Evolutionary conservation across 208 protist genomes (phyloP).

Genomic region (Histomonas meleagridis): DNA sequence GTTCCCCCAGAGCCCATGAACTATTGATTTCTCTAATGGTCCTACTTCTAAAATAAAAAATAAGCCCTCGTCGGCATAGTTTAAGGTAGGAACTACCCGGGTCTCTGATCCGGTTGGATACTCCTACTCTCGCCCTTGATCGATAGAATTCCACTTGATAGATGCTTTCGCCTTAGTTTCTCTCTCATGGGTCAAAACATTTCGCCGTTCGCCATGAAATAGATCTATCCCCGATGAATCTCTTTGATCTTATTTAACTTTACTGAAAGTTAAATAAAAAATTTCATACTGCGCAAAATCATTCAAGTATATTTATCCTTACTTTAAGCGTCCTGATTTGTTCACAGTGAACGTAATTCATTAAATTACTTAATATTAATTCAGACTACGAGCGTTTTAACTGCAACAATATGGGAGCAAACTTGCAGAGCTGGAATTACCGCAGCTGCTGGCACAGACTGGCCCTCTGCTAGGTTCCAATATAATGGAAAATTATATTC

Average conservation of each 20-base stretch:
- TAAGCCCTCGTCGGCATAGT: conserved; percentile 61
- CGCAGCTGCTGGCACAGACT: conserved; percentile 43
- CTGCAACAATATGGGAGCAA: conserved; percentile 42
- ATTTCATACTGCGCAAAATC: not conserved
- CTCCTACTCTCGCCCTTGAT: conserved; percentile 69
- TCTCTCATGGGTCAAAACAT: conserved; percentile 63
- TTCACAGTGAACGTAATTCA: not conserved
- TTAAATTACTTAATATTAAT: not conserved
- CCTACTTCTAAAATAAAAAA: conserved; percentile 36
- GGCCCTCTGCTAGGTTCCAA: conserved; percentile 26
- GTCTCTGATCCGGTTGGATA: conserved; percentile 68
- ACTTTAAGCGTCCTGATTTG: not conserved
- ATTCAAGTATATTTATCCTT: not conserved
- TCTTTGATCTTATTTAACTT: not conserved
- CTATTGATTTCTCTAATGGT: conserved; percentile 61
- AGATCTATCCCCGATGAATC: conserved; percentile 50
- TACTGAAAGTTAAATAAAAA: no score
- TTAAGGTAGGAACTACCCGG: conserved; percentile 66
- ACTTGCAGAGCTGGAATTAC: conserved; percentile 45
- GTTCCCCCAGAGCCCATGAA: conserved; percentile 62
- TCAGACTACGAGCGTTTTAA: conserved; percentile 40
- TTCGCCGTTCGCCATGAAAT: conserved; percentile 64
- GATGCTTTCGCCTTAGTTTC: conserved; percentile 64
- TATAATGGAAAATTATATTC: not conserved
- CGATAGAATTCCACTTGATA: conserved; percentile 60